Conservation (phyloP, 176 grass and related monocot species). For the Sorghum bicolor region Sorghum_bicolor_NCBIv3 NC_012879.2:58846001-58846500, state of each 20-base stretch:
- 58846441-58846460: conserved; percentile 36
- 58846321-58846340: conserved; percentile 28
- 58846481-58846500: conserved; percentile 3
- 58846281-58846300: background rate
- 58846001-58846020: conserved; percentile 18
- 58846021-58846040: conserved; percentile 34
- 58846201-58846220: too few relatives aligned
- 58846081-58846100: too few relatives aligned
- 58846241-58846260: background rate
- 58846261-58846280: background rate
- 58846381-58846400: background rate
- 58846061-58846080: too few relatives aligned
- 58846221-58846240: background rate
- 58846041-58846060: too few relatives aligned
- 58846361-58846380: conserved; percentile 20
- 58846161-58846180: too few relatives aligned
- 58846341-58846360: background rate
- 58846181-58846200: too few relatives aligned
- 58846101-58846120: too few relatives aligned
- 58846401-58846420: conserved; percentile 21
- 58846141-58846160: too few relatives aligned
- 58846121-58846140: too few relatives aligned
- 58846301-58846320: conserved; percentile 14
- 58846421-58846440: conserved; percentile 37
- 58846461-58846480: background rate